Base-by-base conservation (phyloP, 75 land plant species). In the Picea sitchensis region DNA sequence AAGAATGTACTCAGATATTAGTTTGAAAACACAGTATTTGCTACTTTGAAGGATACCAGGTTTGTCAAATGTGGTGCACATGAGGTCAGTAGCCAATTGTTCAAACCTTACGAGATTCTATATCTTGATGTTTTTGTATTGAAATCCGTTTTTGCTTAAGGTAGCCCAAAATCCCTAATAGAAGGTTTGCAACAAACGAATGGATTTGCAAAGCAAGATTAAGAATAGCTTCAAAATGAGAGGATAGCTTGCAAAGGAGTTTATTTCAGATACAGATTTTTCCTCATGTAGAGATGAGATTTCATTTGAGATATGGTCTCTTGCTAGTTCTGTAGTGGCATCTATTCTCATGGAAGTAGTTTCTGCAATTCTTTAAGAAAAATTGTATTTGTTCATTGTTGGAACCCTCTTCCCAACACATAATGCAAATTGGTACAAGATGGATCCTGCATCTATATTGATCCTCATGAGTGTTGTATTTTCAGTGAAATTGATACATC, bases 171-270 rank as follows among this genome's bases (percentile, higher is more conserved):
- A 69, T 96, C 82, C 99, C 99, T 75, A 91, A 92, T 56, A 95
- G 90, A 51, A 86, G 90, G 84, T 96, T 92, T 82, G 68, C 67
- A 54, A 77, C 91, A 59, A 91, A 84, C 72, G 87, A 85, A 41
- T 96, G 97, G 97, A 89, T 96, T 71, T 80, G 87, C 72, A 87
- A 86, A 86, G 77, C 81, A 78, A 97, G 99, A 32, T 92, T 96
- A 71, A 85, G 90, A 34, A 91, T 91, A 80, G 83, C 89, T 26
- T 73, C 83, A 61, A 91, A 96, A 79, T 83, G 93, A 64, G 91
- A 6, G 97, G 91, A 79, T 72, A 75, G 80, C 91, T 96, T 82
- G 99, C 95, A 31, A 80, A 71, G 23, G 88, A 91, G 72, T 30
- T 80, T 58, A 61, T 77, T 57, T 84, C 82, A 61, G 69, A 15